Evolutionary conservation across 139 green algal genomes (phyloP), one percentile per base, ranked within the genome.

Genomic region (Spirogloea muscicola): DNA sequence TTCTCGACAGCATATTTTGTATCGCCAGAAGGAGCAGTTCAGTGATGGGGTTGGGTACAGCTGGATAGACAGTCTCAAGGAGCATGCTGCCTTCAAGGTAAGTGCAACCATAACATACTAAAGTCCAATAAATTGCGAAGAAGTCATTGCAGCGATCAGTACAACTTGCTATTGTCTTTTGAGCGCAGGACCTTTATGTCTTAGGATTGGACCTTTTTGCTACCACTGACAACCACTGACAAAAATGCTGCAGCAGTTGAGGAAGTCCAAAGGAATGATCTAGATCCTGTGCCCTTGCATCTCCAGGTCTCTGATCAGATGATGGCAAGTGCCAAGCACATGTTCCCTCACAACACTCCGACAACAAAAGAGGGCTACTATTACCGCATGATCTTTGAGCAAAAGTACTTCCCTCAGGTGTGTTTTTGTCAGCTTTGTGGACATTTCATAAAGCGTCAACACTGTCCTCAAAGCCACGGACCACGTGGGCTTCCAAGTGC

Each of bases 21-120:
- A 71, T 27, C 21, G 94, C 21, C 94, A 98, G 84, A 98, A 98
- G 84, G 94, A 98, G 89, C 94, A 98, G 90, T 98, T 98, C 89
- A 89, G 71, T 34, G 94, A 98, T 66, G 5, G 93, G 43, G 90
- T 95, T 29, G 90, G 90, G 6, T 95, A 95, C 80, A 77, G 85
- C 74, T 95, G 90, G 90, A 90, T 95, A 3, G 90, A 95, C 66
- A 87, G 89, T 10, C 78, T 95, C 33, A 95, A 89, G 66, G 85
- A 84, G 1, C 81, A 94, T 48, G 85, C 89, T 0, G 72, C 85
- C 4, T 68, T 80, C 74, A 84, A 80, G 36, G 58, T 52, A 21
- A 27, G 67, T 57, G 40, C 34, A 25, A 21, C 25, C 55, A 13
- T 63, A n/a, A n/a, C n/a, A n/a, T n/a, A n/a, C n/a, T n/a, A n/a